phyloP scores from a whole-genome alignment of 2,329 filamentous ascomycete genomes.

The Penicillium sp. region DNA sequence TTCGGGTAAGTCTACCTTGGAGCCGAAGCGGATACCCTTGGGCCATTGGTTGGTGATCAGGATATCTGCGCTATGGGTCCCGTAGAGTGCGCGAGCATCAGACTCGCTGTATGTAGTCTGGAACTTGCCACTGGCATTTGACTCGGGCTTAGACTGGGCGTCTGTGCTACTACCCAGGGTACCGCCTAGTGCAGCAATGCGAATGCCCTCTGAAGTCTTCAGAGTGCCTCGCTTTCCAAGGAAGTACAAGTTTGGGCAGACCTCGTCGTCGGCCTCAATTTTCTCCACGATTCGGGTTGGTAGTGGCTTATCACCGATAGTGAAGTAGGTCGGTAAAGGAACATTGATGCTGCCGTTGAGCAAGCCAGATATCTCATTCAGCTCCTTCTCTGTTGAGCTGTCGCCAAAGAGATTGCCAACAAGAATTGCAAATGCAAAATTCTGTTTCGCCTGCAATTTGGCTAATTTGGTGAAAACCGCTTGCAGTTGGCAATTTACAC shows the following conservation, averaged over 20 bases:
- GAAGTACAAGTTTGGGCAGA: conserved; percentile 89
- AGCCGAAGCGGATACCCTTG: conserved; percentile 65
- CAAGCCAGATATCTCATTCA: conserved; percentile 63
- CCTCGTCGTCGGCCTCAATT: conserved; percentile 67
- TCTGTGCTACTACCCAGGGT: conserved; percentile 43
- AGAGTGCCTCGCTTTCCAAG: conserved; percentile 82
- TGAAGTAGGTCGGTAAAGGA: conserved; percentile 87
- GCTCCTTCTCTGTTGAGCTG: conserved; percentile 46
- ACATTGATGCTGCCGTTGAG: conserved; percentile 70
- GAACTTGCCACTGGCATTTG: conserved; percentile 60
- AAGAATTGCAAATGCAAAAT: conserved; percentile 80
- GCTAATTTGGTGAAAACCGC: conserved; percentile 76
- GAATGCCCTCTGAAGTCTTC: conserved; percentile 85
- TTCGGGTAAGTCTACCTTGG: conserved; percentile 61
- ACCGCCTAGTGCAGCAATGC: conserved; percentile 84
- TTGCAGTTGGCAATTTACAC: conserved; percentile 74
- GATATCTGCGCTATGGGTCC: conserved; percentile 78
- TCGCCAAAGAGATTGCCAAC: conserved; percentile 77
- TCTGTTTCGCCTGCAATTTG: conserved; percentile 79
- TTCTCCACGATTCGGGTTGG: conserved; percentile 69
- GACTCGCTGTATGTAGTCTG: conserved; percentile 73
- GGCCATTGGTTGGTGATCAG: conserved; percentile 88
- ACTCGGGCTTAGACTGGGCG: conserved; percentile 29
- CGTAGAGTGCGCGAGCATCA: conserved; percentile 72
- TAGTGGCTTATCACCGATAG: conserved; percentile 70